Conservation (phyloP, 2,329 filamentous ascomycete species). For the Colletotrichum scovillei region DNA sequence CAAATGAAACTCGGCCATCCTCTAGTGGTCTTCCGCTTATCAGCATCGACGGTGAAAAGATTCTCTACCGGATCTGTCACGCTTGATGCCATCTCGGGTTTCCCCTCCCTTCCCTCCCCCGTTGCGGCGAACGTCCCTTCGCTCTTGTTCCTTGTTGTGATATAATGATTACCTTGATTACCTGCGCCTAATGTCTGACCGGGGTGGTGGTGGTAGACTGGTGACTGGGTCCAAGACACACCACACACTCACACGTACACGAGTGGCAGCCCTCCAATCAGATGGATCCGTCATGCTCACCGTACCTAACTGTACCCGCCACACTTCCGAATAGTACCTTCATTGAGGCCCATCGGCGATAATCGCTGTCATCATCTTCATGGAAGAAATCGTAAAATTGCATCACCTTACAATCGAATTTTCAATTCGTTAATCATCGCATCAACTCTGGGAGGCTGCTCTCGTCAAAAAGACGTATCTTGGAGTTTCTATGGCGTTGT, state of each 20-base stretch:
- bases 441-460: slow-evolving; percentile 3
- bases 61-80: background rate
- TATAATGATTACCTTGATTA: slow-evolving; percentile 21
- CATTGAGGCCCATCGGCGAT: background rate
- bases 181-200: slow-evolving; percentile 20
- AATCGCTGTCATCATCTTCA: background rate
- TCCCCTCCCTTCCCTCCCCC: background rate
- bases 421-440: slow-evolving; percentile 13
- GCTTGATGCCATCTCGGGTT: background rate
- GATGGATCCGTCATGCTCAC: slow-evolving; percentile 18
- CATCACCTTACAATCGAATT: background rate
- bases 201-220: background rate
- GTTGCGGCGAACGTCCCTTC: background rate
- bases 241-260: slow-evolving; percentile 1
- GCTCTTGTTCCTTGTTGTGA: slow-evolving; percentile 11
- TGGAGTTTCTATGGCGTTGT: background rate
- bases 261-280: slow-evolving; percentile 11
- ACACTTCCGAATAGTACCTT: background rate
- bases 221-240: slow-evolving; percentile 21
- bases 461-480: background rate
- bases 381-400: background rate
- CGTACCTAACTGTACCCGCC: slow-evolving; percentile 20
- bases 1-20: slow-evolving; percentile 30
- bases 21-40: background rate
- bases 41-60: background rate